Base-by-base conservation (phyloP, 805 yeast genomes). In the Wickerhamiella bombiphila region DNA sequence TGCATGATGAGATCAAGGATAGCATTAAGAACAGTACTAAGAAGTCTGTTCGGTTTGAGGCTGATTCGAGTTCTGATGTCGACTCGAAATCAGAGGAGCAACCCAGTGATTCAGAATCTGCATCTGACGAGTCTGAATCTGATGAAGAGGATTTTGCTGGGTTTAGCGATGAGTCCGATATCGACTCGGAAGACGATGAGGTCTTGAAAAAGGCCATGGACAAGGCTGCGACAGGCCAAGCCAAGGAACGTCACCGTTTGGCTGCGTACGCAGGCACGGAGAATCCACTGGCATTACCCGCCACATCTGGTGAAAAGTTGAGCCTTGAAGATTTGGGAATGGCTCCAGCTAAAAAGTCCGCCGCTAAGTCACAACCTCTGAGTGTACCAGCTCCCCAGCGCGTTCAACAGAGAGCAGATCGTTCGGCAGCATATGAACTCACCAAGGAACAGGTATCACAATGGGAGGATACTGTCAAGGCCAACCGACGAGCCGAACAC, bases 381-480 rank as follows among this genome's bases (percentile, higher is more conserved):
- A 70, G 78, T 0, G 76, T 83, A 9, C 96, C 97, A 2, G 65
- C 85, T 38, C 94, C 96, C 1, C 72, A 74, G 50, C 72, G 93
- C 47, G 75, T 88, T 39, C 93, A 85, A 58, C 72, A 80, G 49
- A 73, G 91, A 53, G 70, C 78, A 47, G 94, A 86, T 49, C 70
- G 97, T 53, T 69, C 66, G 40, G 96, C 88, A 2, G 97, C 98
- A 0, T 86, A 80, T 55, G 93, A 81, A 40, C 70, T 91, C 24
- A 74, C 95, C 32, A 83, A 77, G 48, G 79, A 77, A 31, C 94
- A 91, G 54, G 80, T 88, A 4, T 68, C 73, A 42, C 80, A 78
- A 57, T 91, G 98, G 97, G 71, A 75, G 38, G 94, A 85, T 36
- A 71, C 77, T 1, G 82, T 91, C 18, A 73, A 74, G 43, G 69